These are phyloP conservation scores for Rhizopus delemar DNA, from an alignment of 371 early-diverging fungal genomes.

Conservation along the genomic window DNA sequence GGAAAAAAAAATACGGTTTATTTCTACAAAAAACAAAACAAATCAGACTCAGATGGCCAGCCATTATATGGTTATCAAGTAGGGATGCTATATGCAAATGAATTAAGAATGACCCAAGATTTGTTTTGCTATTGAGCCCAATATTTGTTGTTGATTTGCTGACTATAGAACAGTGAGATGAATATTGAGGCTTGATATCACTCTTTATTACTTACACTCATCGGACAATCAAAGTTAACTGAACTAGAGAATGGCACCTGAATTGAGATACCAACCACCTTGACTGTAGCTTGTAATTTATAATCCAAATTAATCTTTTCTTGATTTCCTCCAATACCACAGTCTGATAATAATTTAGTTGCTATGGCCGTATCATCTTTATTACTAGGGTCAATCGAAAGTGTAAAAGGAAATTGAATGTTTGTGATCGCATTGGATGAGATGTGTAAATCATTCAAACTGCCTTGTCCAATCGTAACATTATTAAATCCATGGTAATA, in stretches of 20 bases:
- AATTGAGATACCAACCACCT: conserved; percentile 51
- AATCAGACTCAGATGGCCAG: conserved; percentile 3
- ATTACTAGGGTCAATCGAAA: conserved; percentile 33
- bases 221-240: conserved; percentile 41
- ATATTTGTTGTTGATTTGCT: not conserved
- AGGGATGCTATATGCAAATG: too few relatives aligned
- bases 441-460: conserved; percentile 48
- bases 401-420: conserved; percentile 50
- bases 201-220: conserved; percentile 27
- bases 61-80: not conserved
- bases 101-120: too few relatives aligned
- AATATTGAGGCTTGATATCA: too few relatives aligned
- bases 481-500: conserved; percentile 48
- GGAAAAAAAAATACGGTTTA: not conserved
- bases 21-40: too few relatives aligned
- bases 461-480: conserved; percentile 52
- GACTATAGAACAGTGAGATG: not conserved
- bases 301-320: conserved; percentile 50
- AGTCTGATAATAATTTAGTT: conserved; percentile 43
- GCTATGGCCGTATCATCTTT: conserved; percentile 36
- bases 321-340: conserved; percentile 41
- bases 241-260: conserved; percentile 42
- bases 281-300: conserved; percentile 52
- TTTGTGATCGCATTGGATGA: conserved; percentile 41
- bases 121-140: too few relatives aligned